Evolutionary conservation across 371 early-diverging fungal genomes (phyloP), one percentile per base, ranked within the genome.

Genomic region (Rhizopus delemar): DNA sequence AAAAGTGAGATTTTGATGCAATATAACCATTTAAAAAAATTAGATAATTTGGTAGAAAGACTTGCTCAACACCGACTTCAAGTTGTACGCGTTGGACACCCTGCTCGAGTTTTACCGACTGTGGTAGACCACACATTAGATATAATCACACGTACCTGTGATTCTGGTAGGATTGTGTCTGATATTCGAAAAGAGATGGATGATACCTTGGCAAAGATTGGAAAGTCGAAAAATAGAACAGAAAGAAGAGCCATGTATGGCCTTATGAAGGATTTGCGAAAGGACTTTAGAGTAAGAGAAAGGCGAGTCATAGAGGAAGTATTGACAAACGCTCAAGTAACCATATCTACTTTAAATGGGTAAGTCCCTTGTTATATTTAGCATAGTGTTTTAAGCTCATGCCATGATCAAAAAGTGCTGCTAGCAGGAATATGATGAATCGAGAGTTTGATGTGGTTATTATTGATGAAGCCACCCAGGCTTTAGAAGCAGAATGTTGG

Each of bases 401-500:
- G 22, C 22, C 22, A 22, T 22, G 22, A 22, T 22, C 22, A 22
- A 22, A 22, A 22, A 80, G 83, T 5, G 80, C 78, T 59, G 91
- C 80, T 7, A 75, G 83, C 35, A 78, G 75, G 46, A 82, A 63
- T 11, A 71, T 89, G 49, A 64, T 72, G 60, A 66, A 85, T 7
- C 68, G 83, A 39, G 76, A 86, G 41, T 98, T 95, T 77, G 98
- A 97, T 70, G 87, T 88, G 0, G 90, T 95, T 0, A 78, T 99
- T 34, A 94, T 99, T 60, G 99, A 98, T 67, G 98, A 97, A 74
- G 92, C 92, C 0, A 90, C 93, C 5, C 97, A 97, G 66, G 93
- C 94, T 1, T 69, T 90, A 22, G 94, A 93, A 79, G 75, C 80
- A 2, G 97, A 97, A 80, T 91, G 93, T 64, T 97, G 94, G 94